Evolutionary conservation across 2,329 filamentous ascomycete genomes (phyloP).

Genomic region (Neofusicoccum laricinum): DNA sequence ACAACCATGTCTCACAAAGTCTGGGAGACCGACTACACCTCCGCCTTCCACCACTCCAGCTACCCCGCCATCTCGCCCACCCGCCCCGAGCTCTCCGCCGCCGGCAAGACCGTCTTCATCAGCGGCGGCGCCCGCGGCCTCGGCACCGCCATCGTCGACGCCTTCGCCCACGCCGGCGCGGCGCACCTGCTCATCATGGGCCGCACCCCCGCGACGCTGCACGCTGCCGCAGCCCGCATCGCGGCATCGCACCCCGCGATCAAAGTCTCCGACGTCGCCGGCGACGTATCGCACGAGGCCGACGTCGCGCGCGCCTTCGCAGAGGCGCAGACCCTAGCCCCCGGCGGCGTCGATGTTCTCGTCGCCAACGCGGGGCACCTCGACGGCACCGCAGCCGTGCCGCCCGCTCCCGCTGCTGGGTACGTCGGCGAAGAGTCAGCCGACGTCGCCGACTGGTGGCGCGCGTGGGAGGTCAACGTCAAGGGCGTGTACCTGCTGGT

Average conservation of each 20-base stretch:
- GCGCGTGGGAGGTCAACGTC: conserved; percentile 21
- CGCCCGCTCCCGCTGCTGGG: conserved; percentile 13
- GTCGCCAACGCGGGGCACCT: conserved; percentile 25
- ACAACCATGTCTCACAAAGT: too few species aligned
- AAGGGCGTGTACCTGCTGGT: conserved; percentile 21
- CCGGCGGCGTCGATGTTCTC: conserved; percentile 22
- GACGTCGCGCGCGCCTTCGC: conserved; percentile 24
- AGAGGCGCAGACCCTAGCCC: conserved; percentile 16
- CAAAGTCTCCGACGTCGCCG: conserved; percentile 18
- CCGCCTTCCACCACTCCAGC: conserved; percentile 21
- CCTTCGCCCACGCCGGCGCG: conserved; percentile 46
- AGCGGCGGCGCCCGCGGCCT: conserved; percentile 49
- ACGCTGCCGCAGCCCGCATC: conserved; percentile 26
- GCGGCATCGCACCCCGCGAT: conserved; percentile 15
- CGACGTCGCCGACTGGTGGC: conserved; percentile 17
- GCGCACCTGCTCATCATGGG: conserved; percentile 45
- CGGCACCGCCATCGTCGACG: conserved; percentile 41
- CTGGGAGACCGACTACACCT: conserved; percentile 3
- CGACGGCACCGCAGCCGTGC: not conserved
- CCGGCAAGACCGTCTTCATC: conserved; percentile 27
- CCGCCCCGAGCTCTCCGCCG: conserved; percentile 20
- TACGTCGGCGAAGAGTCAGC: not conserved
- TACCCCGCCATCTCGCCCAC: conserved; percentile 22
- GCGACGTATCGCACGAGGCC: conserved; percentile 22
- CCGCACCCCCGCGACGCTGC: conserved; percentile 33